Conservation (phyloP, 352 stramenopile species). For the Pythium apleroticum region DNA sequence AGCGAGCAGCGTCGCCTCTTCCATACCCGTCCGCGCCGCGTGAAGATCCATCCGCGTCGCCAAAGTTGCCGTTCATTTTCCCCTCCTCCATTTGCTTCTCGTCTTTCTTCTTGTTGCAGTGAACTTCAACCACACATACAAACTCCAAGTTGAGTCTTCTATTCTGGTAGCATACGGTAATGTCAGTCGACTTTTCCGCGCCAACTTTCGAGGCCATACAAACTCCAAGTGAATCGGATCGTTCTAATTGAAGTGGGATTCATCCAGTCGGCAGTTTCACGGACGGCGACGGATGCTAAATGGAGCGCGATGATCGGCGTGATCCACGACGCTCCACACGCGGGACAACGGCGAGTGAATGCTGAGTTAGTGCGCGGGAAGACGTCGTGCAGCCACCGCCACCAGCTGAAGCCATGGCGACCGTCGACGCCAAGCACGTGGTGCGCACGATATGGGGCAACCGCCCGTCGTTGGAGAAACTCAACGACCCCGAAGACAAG, state of each 20-base stretch:
- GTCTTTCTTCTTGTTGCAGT: not conserved
- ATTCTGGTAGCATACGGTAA: constrained; percentile 1
- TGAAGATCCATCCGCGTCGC: not conserved
- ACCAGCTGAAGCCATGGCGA: not conserved
- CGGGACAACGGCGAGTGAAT: too few relatives aligned
- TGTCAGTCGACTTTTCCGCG: not conserved
- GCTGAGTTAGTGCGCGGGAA: not conserved
- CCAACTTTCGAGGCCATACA: not conserved
- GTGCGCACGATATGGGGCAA: not conserved
- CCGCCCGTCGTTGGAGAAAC: not conserved
- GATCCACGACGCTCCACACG: too few relatives aligned
- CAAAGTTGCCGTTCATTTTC: not conserved
- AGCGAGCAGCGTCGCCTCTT: not conserved
- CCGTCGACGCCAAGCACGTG: not conserved
- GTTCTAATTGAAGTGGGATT: not conserved
- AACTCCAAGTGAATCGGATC: not conserved
- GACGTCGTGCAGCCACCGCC: too few relatives aligned
- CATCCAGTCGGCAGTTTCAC: not conserved
- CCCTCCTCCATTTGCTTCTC: not conserved
- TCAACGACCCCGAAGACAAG: not conserved
- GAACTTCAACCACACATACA: not conserved
- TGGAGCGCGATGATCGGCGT: not conserved
- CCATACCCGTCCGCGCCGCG: not conserved
- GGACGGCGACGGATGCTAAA: not conserved
- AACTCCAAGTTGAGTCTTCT: constrained; percentile 4